Conservation (phyloP, 2,329 filamentous ascomycete genomes). For the Periglandula ipomoeae region DNA sequence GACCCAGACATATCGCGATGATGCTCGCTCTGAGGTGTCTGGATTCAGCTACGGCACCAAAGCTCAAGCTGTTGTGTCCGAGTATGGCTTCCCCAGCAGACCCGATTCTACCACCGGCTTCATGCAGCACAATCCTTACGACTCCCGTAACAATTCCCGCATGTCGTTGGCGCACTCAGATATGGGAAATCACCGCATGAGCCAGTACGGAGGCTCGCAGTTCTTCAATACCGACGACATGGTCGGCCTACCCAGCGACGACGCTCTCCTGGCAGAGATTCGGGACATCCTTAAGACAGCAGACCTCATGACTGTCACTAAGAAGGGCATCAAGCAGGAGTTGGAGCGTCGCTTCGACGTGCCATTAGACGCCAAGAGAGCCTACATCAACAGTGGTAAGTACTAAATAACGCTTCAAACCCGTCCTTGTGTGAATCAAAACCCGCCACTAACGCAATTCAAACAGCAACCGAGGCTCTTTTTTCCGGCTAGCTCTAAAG, state of each 20-base stretch:
- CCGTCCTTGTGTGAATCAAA: no score
- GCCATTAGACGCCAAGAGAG: constrained; percentile 74
- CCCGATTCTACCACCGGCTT: constrained; percentile 46
- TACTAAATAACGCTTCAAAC: constrained; percentile 17
- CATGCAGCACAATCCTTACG: constrained; percentile 44
- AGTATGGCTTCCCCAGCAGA: constrained; percentile 59
- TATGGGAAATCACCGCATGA: constrained; percentile 48
- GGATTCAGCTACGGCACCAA: constrained; percentile 93
- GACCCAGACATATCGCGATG: constrained; percentile 72
- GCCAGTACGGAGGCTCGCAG: constrained; percentile 51
- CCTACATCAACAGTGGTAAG: constrained; percentile 90
- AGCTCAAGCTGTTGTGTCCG: constrained; percentile 52
- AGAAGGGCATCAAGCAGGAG: constrained; percentile 95
- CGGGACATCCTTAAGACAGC: constrained; percentile 84
- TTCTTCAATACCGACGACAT: constrained; percentile 59
- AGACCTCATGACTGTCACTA: constrained; percentile 95
- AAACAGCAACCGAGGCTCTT: constrained; percentile 64
- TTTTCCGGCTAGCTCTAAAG: constrained; percentile 64
- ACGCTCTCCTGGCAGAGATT: constrained; percentile 86
- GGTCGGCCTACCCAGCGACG: constrained; percentile 72
- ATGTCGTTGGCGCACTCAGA: constrained; percentile 77
- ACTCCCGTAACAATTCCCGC: constrained; percentile 45
- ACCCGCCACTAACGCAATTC: constrained; percentile 6
- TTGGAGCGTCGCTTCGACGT: constrained; percentile 85
- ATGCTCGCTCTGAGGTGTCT: constrained; percentile 79